phyloP scores from a whole-genome alignment of 2,329 filamentous ascomycete species.

The Nannizziopsis barbatae region DNA sequence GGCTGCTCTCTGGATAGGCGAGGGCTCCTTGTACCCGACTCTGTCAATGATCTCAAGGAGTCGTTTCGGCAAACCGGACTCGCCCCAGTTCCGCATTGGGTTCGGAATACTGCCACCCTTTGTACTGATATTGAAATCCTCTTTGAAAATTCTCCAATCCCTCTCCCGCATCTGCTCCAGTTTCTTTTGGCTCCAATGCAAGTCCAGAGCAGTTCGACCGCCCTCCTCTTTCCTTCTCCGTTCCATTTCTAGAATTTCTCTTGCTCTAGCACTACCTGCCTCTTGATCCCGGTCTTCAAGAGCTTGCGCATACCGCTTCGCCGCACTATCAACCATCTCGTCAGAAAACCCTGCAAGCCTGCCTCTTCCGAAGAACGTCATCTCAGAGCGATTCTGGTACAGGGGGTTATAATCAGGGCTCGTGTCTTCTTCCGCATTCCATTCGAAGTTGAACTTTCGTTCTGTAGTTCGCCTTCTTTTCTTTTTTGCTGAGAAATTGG shows the following conservation, averaged over 20 bases:
- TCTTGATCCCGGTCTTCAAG: conserved; percentile 65
- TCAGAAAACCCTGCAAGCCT: conserved; percentile 56
- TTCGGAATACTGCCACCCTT: conserved; percentile 89
- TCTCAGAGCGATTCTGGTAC: conserved; percentile 57
- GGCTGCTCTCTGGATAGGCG: conserved; percentile 81
- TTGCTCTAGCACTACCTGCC: conserved; percentile 63
- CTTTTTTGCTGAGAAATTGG: conserved; percentile 88
- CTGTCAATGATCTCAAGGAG: conserved; percentile 70
- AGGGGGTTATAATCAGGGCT: conserved; percentile 71
- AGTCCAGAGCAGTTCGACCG: conserved; percentile 63
- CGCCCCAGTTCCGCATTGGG: conserved; percentile 88
- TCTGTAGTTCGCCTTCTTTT: conserved; percentile 86
- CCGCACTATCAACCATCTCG: conserved; percentile 42
- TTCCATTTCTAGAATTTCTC: conserved; percentile 76
- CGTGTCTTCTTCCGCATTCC: conserved; percentile 91
- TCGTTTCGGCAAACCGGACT: conserved; percentile 66
- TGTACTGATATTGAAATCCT: conserved; percentile 92
- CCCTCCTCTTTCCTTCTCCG: conserved; percentile 62
- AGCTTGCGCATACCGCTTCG: conserved; percentile 51
- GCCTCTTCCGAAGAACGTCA: conserved; percentile 59
- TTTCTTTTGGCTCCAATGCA: conserved; percentile 91
- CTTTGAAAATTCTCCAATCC: conserved; percentile 99
- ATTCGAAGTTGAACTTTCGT: conserved; percentile 98
- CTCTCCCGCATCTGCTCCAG: conserved; percentile 90
- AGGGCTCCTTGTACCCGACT: conserved; percentile 85